phyloP scores from a whole-genome alignment of 768 basidiomycete species.

The Boletus rex-veris region DNA sequence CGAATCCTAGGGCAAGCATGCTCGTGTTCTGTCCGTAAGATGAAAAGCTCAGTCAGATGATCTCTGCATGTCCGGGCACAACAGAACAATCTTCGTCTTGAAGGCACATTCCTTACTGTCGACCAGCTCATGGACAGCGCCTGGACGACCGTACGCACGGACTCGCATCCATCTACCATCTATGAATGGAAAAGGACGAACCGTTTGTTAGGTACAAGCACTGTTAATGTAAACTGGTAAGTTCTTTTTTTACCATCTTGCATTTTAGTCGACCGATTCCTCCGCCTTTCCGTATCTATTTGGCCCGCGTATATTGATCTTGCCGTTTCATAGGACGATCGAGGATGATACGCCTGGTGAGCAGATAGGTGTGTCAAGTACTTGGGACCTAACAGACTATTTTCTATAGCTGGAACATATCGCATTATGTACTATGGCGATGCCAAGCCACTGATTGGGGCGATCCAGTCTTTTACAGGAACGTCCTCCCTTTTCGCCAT shows the following conservation, averaged over 20 bases:
- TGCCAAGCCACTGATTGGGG: slow-evolving; percentile 64
- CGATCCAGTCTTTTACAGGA: slow-evolving; percentile 60
- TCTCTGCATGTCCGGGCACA: no score
- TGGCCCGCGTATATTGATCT: neutral
- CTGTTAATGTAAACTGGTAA: slow-evolving; percentile 65
- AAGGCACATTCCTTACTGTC: slow-evolving; percentile 68
- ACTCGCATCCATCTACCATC: slow-evolving; percentile 75
- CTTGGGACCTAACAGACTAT: neutral
- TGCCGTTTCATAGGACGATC: slow-evolving; percentile 46
- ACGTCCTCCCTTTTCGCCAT: slow-evolving; percentile 61
- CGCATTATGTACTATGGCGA: slow-evolving; percentile 72
- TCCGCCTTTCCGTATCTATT: slow-evolving; percentile 3
- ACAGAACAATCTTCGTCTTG: slow-evolving; percentile 75
- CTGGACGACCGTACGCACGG: slow-evolving; percentile 62
- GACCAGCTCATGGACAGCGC: slow-evolving; percentile 46
- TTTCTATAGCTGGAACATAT: slow-evolving; percentile 58
- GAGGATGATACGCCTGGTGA: slow-evolving; percentile 47
- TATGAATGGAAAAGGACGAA: slow-evolving; percentile 62
- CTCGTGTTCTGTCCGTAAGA: neutral
- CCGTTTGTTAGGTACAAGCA: slow-evolving; percentile 57
- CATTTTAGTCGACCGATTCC: neutral
- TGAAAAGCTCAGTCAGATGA: neutral
- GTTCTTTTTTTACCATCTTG: slow-evolving; percentile 1
- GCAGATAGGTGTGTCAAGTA: neutral
- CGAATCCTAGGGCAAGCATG: slow-evolving; percentile 65